Base-by-base conservation (phyloP, 495 filamentous ascomycete species). In the Beverwykella pulmonaria region DNA sequence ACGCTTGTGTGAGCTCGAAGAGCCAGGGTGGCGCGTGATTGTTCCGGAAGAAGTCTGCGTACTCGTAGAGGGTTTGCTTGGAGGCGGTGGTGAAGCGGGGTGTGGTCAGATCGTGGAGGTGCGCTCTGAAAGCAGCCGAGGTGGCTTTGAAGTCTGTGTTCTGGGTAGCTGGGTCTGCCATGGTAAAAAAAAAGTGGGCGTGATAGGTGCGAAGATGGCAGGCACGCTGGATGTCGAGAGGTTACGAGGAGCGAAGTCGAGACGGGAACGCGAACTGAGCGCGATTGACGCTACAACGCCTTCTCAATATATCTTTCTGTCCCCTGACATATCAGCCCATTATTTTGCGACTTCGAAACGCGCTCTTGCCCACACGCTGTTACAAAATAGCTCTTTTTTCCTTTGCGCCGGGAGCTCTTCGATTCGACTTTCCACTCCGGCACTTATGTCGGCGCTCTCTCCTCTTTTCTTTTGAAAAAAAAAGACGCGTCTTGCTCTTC, bases 11-110 rank as follows among this genome's bases (percentile, higher is more conserved):
- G 48, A 90, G 75, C 0, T 78, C 83, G 70, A 88, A 84, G 48
- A 91, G 77, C 88, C 88, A 91, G 3, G 87, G 88, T 22, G 88
- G 88, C 20, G 79, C 74, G 22, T 84, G 82, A 34, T 77, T 74
- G 20, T 83, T 81, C 67, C 84, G 83, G 73, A 90, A 88, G 20
- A 76, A 83, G 26, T 81, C 75, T 1, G 86, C 85, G 67, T 90
- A 89, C 64, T 86, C 82, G 60, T 87, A 82, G 22, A 84, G 83
- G 73, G 86, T 82, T 71, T 89, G 87, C 49, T 80, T 78, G 68
- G 83, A 82, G 78, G 88, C 86, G 23, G 79, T 76, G 61, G 82
- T 82, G 78, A 90, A 90, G 47, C 88, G 85, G 44, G 82, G 78
- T 29, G 78, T 77, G 60, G 63, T 80, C 55, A 90, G 79, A 65